Evolutionary conservation across 306 rosid genomes (phyloP), one percentile per base, ranked within the genome.

Genomic region (Medicago lupulina): DNA sequence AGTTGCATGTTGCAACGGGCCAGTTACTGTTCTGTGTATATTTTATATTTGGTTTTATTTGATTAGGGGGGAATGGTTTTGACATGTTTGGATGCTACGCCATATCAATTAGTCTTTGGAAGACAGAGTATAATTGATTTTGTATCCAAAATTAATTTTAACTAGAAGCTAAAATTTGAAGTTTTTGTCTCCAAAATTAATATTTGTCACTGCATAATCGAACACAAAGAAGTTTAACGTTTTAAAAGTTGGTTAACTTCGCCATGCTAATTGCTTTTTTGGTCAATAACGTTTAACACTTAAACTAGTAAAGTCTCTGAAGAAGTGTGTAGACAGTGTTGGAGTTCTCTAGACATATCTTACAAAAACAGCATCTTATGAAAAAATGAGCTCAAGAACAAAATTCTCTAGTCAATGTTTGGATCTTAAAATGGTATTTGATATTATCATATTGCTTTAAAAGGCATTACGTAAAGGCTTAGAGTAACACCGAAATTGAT

Each of bases 251-350:
- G 21, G 21, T 51, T 51, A 51, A 16, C 21, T 50, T 50, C 7
- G 36, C n/a, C 8, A 58, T 23, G 9, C 39, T 12, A 25, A 25
- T 23, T 23, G 16, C 10, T 12, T 12, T 25, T 23, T 58, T 14
- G 12, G 36, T 25, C 17, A 58, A 58, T 58, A 58, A 58, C 64
- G 39, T 58, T 59, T 19, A 9, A 5, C 61, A 55, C 15, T 55
- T 19, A 10, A 59, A 59, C 38, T 13, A 2, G 40, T 13, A 59
- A 59, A 25, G 65, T 25, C 40, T 59, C 17, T 28, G 39, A 25
- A 59, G 65, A 59, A 59, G 65, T 59, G 65, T 59, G 65, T 59
- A 59, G 65, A 59, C 4, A 28, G 11, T 59, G 65, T 59, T 59
- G 65, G 65, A 59, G 13, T 59, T 13, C n/a, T 59, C 39, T 59